Base-by-base conservation (phyloP, 257 asterid genomes). In the Ehretia macrophylla region DNA sequence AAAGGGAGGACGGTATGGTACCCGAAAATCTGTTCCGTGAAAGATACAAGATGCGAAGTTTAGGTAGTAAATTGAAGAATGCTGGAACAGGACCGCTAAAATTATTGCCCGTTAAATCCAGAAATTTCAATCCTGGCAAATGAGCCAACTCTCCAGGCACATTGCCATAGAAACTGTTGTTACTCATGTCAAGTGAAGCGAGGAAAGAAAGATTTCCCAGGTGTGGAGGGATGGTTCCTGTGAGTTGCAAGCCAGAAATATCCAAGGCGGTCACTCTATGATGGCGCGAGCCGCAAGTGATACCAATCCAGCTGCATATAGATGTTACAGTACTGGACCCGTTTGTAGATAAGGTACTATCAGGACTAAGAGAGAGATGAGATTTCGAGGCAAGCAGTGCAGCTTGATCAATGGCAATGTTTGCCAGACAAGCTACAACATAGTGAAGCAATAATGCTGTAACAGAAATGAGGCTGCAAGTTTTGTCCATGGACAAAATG, bases 201-300 rank as follows among this genome's bases (percentile, higher is more conserved):
- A 79, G 82, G 32, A 32, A 64, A 17, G 85, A 61, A 19, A 79
- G 53, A 60, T 79, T 79, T 19, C 80, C 82, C 14, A 76, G 75
- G 55, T 53, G 56, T 10, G 81, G 79, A 40, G 56, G 19, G 23
- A 79, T 6, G 20, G 63, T 65, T 59, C 72, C 81, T 35, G 9
- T 8, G 12, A 78, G 66, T 23, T 52, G 19, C 49, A 78, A 64
- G 20, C 63, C 50, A 0, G 81, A 68, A 23, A 77, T n/a, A 17
- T 78, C 71, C 11, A 75, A 75, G 44, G 74, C 51, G 0, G 64
- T 59, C 27, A 71, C 72, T 55, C 81, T 37, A 11, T 13, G 59
- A 12, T 51, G 59, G 10, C 3, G 17, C 8, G 0, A 4, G 39
- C 60, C 57, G 55, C 81, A 75, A 17, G 68, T 44, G 37, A 75